Base-by-base conservation (phyloP, 176 grass and related monocot species). In the Aegilops umbellulata region DNA sequence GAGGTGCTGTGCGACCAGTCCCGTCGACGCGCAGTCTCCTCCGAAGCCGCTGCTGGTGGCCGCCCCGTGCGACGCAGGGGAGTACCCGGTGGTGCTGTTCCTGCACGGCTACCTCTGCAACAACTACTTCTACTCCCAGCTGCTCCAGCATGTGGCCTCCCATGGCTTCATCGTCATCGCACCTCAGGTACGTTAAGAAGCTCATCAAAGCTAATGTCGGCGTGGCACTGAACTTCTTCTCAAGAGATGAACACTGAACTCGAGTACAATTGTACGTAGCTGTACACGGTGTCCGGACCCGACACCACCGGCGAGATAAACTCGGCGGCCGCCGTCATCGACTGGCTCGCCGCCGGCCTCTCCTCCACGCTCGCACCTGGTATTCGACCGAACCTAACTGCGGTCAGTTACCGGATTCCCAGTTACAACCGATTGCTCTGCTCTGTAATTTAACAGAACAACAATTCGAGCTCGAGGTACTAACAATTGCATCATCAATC, bases 101-200 rank as follows among this genome's bases (percentile, higher is more conserved):
- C 27, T 92, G 49, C 93, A 98, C 77, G 95, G 95, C 14, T 98
- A 93, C 77, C 66, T 98, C 35, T 73, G 74, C 13, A 27, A 49
- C 60, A 98, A 98, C 70, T 92, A 88, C 63, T 98, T 98, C 95
- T 98, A 98, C 74, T 98, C 95, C 24, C 93, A 95, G 91, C 87
- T 95, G 13, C 68, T 93, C 35, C 75, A 78, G 34, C 95, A 93
- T 65, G 77, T 98, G 3, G 93, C 95, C 35, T 98, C 95, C 86
- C 91, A 98, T 78, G 95, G 95, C 24, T 98, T 92, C 85, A 74
- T 95, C 76, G 80, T 90, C 65, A 15, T 98, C 47, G 89, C 19
- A 7, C 93, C 93, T 5, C 95, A 95, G 92, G 95, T 97, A 16
- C 44, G 7, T 15, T 38, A 36, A 20, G 26, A 68, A 49, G 44